phyloP scores from a whole-genome alignment of 169 alveolate species.

The Besnoitia besnoiti region DNA sequence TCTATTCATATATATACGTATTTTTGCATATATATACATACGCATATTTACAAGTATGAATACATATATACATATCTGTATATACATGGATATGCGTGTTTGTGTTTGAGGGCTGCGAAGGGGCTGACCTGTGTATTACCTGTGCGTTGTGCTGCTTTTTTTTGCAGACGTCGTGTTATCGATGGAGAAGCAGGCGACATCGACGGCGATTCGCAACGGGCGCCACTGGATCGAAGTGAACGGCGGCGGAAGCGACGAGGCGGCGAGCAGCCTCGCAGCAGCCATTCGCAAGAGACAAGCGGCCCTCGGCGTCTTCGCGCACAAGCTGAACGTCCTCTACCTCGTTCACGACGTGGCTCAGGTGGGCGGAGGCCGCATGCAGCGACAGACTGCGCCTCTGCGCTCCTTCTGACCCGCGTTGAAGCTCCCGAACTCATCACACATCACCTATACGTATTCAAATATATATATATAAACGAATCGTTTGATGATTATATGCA shows the following conservation, averaged over 20 bases:
- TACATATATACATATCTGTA: neutral
- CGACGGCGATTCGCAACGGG: conserved; percentile 34
- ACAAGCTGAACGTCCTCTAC: conserved; percentile 36
- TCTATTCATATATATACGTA: no score
- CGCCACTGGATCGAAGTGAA: conserved; percentile 45
- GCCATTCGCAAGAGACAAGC: conserved; percentile 1
- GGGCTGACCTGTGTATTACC: no score
- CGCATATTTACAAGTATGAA: neutral
- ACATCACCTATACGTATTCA: neutral
- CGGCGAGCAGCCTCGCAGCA: neutral
- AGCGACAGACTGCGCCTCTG: no score
- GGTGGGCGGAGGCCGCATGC: neutral
- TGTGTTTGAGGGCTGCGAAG: neutral
- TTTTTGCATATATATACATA: no score
- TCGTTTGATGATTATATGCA: neutral
- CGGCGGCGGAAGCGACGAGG: neutral
- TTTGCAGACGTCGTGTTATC: conserved; percentile 1
- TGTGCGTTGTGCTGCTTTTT: neutral
- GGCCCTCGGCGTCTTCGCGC: neutral
- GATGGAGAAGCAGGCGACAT: conserved; percentile 40
- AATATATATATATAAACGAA: neutral
- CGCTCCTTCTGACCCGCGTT: no score
- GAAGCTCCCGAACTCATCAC: no score
- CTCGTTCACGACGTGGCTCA: conserved; percentile 50
- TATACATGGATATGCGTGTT: neutral